Evolutionary conservation across 805 yeast genomes (phyloP).

Genomic region (Huiozyma sinensis): DNA sequence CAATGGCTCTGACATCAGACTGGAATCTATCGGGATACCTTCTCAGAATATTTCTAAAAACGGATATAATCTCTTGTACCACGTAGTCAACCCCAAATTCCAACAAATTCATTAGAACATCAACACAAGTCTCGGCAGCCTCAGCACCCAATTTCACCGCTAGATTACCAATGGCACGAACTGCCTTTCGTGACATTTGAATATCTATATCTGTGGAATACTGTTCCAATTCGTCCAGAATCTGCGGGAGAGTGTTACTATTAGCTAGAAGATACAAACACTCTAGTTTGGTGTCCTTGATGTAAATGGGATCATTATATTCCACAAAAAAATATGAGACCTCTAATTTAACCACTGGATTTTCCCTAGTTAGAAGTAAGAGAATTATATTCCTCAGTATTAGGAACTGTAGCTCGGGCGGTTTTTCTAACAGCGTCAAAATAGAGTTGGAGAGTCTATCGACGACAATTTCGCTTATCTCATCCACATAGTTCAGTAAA

Average conservation of each 20-base stretch:
- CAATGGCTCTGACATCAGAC: conserved; percentile 32
- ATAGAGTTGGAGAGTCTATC: conserved; percentile 58
- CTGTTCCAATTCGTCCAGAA: conserved; percentile 67
- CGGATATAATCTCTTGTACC: conserved; percentile 70
- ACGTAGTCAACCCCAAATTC: conserved; percentile 60
- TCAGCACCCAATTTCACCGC: conserved; percentile 58
- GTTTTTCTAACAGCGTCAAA: conserved; percentile 57
- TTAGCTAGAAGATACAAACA: conserved; percentile 72
- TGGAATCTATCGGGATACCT: conserved; percentile 56
- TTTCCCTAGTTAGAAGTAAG: conserved; percentile 54
- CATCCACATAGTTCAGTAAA: conserved; percentile 56
- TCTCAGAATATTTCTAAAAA: conserved; percentile 65
- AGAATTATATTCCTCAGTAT: conserved; percentile 72
- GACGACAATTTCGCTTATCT: conserved; percentile 46
- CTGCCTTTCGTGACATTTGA: conserved; percentile 78
- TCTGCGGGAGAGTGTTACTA: conserved; percentile 45
- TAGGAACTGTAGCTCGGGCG: conserved; percentile 75
- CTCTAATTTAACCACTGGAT: conserved; percentile 45
- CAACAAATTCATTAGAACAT: conserved; percentile 46
- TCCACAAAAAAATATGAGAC: conserved; percentile 76
- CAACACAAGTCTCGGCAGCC: conserved; percentile 56
- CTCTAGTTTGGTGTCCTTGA: conserved; percentile 84
- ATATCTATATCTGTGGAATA: conserved; percentile 82
- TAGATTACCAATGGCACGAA: conserved; percentile 80
- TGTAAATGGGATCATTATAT: conserved; percentile 76